Evolutionary conservation across 2,329 filamentous ascomycete genomes (phyloP).

Genomic region (Aspergillus pseudoglaucus): DNA sequence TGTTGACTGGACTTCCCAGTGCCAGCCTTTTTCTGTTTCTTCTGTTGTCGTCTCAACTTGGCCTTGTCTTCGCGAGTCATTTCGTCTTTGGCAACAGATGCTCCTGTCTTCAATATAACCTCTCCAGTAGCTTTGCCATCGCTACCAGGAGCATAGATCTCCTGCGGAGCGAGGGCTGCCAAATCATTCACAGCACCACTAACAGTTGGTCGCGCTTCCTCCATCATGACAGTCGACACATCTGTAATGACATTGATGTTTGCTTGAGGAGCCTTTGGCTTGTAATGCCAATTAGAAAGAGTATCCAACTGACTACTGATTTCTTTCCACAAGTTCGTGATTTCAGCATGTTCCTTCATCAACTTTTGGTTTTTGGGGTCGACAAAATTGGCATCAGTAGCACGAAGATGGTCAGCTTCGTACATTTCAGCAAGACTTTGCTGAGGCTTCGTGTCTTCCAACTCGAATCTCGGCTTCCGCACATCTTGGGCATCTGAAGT

Average conservation of each 20-base stretch:
- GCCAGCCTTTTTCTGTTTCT: constrained; percentile 68
- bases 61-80: constrained; percentile 82
- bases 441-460: constrained; percentile 81
- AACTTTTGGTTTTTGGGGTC: constrained; percentile 77
- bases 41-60: constrained; percentile 68
- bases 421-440: constrained; percentile 88
- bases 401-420: constrained; percentile 81
- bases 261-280: constrained; percentile 76
- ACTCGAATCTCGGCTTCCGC: constrained; percentile 67
- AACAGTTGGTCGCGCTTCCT: constrained; percentile 84
- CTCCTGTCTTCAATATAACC: constrained; percentile 68
- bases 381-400: constrained; percentile 70
- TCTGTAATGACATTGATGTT: constrained; percentile 81
- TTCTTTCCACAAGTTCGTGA: constrained; percentile 75
- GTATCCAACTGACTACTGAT: constrained; percentile 76
- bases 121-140: constrained; percentile 60
- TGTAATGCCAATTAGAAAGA: constrained; percentile 91
- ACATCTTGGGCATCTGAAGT: constrained; percentile 57
- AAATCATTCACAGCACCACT: constrained; percentile 54
- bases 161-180: constrained; percentile 83
- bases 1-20: constrained; percentile 43
- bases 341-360: constrained; percentile 73
- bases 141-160: constrained; percentile 73
- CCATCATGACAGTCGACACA: constrained; percentile 86
- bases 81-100: constrained; percentile 74